Percentiles rank a stretch among this genome's conserved stretches.
These are phyloP conservation scores for Crithidia thermophila DNA, from an alignment of 208 protist genomes.

Conservation along the genomic window DNA sequence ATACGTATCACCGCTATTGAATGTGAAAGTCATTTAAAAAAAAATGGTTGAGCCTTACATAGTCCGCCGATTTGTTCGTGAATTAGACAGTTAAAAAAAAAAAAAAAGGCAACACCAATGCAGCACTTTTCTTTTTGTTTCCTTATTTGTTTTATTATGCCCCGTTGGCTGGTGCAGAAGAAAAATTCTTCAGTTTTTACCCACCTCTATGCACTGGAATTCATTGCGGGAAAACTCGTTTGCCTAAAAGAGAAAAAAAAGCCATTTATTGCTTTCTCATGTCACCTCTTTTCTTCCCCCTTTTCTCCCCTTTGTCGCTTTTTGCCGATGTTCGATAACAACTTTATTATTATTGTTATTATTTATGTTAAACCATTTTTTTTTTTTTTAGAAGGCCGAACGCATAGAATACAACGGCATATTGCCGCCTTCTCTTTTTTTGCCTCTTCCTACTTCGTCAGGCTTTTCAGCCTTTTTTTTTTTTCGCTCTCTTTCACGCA, in stretches of 20 bases:
- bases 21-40: too few species aligned
- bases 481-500: too few species aligned
- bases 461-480: slow-evolving; percentile 54
- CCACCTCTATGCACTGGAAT: too few species aligned
- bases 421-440: too few species aligned
- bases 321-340: neutral
- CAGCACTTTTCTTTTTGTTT: slow-evolving; percentile 16
- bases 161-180: too few species aligned
- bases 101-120: neutral
- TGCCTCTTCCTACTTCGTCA: neutral
- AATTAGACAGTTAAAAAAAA: neutral
- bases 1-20: too few species aligned
- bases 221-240: neutral
- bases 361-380: neutral
- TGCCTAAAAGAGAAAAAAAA: slow-evolving; percentile 3
- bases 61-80: too few species aligned
- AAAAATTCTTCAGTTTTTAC: too few species aligned
- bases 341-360: neutral
- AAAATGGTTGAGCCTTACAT: too few species aligned
- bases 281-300: neutral
- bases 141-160: slow-evolving; percentile 6
- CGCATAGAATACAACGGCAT: too few species aligned
- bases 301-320: neutral
- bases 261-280: neutral
- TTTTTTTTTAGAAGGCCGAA: neutral